phyloP scores from a whole-genome alignment of 1,284 basidiomycete species.

The Acaromyces ingoldii region DNA sequence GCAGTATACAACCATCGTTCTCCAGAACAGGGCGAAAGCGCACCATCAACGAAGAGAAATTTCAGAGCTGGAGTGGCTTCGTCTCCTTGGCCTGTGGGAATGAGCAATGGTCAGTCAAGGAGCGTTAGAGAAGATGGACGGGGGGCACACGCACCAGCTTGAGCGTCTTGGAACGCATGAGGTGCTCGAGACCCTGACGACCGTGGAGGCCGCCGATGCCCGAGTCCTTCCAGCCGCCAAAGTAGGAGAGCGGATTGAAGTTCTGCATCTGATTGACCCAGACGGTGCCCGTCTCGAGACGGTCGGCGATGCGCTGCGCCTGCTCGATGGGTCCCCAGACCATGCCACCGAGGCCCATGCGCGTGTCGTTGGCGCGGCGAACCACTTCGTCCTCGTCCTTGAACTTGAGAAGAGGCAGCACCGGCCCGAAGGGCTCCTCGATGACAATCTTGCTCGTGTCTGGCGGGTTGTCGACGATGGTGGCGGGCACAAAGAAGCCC shows the following conservation, averaged over 20 bases:
- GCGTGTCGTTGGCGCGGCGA: conserved; percentile 22
- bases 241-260: conserved; percentile 12
- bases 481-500: conserved; percentile 24
- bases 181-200: too few relatives aligned
- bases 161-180: too few relatives aligned
- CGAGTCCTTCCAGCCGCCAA: conserved; percentile 20
- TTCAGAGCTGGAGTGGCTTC: too few relatives aligned
- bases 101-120: too few relatives aligned
- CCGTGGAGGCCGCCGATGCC: too few relatives aligned
- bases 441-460: conserved; percentile 20
- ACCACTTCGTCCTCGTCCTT: conserved; percentile 24
- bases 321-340: conserved; percentile 16
- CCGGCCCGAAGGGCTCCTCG: conserved; percentile 32
- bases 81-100: too few relatives aligned
- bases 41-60: too few relatives aligned
- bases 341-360: conserved; percentile 21
- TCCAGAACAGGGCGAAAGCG: too few relatives aligned
- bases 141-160: too few relatives aligned
- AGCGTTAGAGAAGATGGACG: too few relatives aligned
- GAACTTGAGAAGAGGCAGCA: conserved; percentile 27
- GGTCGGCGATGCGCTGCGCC: conserved; percentile 17
- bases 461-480: conserved; percentile 27
- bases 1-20: too few relatives aligned
- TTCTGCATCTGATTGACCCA: conserved; percentile 12
- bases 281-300: conserved; percentile 20